Base-by-base conservation (phyloP, 2,329 filamentous ascomycete genomes). In the Tolypocladium inflatum region DNA sequence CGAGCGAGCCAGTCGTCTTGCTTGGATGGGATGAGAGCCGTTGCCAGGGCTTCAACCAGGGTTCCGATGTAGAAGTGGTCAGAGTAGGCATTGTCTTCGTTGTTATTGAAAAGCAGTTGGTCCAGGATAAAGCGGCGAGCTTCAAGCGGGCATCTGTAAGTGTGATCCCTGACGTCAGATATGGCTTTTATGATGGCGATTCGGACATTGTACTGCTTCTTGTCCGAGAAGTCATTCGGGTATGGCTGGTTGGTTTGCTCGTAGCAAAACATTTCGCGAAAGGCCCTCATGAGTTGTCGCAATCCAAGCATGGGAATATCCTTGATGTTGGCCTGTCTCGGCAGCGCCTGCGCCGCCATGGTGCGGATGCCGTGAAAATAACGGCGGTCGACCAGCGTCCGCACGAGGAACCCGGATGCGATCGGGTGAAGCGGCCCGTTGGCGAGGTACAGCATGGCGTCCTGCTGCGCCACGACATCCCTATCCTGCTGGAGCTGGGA, bases 401-500 rank as follows among this genome's bases (percentile, higher is more conserved):
- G 85, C 19, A 91, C 83, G 43, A 97, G 82, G 62, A 97, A 92
- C 0, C 91, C 95, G 1, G 95, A 92, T 37, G 92, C 88, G 48
- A 97, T 83, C 8, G 87, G 86, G 71, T 93, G 89, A 26, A 89
- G 82, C 53, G 84, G 86, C 74, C 70, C 81, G 70, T 73, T 72
- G 45, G 83, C 79, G 63, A 96, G 82, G 68, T 88, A 91, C 66
- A 94, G 80, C 75, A 96, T 84, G 5, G 90, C 84, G 65, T 88
- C 84, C 66, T 86, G 83, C 64, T 88, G 85, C n/a, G 95, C 95
- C 62, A 96, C 90, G 59, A 99, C 90, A 70, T 99, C 95, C 65
- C 93, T 83, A 73, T 99, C 94, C 72, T 99, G 94, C 71, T 99
- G 94, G 61, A 99, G 79, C 71, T 99, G 94, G 26, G 94, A 97